These are phyloP conservation scores for Dalechampia spathulata DNA, from an alignment of 441 rosid genomes.

Conservation along the genomic window DNA sequence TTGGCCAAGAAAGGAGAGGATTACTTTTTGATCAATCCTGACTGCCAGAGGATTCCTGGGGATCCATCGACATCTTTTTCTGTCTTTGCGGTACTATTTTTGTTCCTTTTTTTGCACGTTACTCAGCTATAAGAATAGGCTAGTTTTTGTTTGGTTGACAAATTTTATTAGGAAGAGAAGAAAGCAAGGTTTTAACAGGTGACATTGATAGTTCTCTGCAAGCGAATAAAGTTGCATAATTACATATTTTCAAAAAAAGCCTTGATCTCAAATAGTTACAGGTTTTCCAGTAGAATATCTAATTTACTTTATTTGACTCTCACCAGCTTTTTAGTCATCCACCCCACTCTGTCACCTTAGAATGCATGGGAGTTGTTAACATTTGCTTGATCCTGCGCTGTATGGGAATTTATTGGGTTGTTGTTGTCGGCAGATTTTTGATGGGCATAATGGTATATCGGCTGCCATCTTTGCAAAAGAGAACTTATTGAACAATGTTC, in stretches of 20 bases:
- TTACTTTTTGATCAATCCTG: conserved; percentile 70
- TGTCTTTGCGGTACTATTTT: conserved; percentile 67
- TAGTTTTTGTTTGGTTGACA: not conserved
- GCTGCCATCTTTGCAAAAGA: conserved; percentile 96
- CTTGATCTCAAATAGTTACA: not conserved
- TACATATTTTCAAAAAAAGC: not conserved
- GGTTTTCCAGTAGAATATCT: not conserved
- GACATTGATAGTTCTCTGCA: not conserved
- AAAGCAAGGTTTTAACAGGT: not conserved
- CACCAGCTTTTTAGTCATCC: not conserved
- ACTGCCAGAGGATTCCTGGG: conserved; percentile 76
- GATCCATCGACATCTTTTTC: conserved; percentile 72
- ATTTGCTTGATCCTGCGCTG: not conserved
- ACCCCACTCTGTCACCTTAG: not conserved
- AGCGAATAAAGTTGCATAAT: not conserved
- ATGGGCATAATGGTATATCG: conserved; percentile 94
- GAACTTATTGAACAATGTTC: conserved; percentile 59
- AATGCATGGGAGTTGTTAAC: not conserved
- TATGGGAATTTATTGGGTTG: conserved; percentile 14
- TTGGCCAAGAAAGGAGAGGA: conserved; percentile 98
- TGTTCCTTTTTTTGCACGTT: not conserved
- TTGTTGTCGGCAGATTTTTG: conserved; percentile 59
- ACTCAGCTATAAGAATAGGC: not conserved
- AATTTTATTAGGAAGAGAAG: too few species aligned
- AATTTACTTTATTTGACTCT: not conserved